These are phyloP conservation scores for Stentor coeruleus DNA, from an alignment of 73 alveolate species.

Conservation along the genomic window DNA sequence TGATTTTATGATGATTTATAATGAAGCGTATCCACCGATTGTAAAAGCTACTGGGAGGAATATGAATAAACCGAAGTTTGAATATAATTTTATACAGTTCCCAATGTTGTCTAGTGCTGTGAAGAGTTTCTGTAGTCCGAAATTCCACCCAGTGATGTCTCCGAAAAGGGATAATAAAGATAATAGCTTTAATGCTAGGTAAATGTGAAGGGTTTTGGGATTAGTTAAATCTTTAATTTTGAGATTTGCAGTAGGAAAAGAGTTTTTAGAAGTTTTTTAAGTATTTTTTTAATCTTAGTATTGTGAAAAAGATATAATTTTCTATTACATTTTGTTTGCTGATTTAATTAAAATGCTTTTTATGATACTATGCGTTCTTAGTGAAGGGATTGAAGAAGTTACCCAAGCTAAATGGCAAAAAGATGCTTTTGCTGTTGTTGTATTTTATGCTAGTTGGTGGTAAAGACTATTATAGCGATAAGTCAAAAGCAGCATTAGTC, in stretches of 20 bases:
- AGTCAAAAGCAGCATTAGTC: background rate
- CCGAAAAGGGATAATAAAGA: background rate
- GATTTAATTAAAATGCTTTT: no score
- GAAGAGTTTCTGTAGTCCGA: background rate
- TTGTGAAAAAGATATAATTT: no score
- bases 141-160: background rate
- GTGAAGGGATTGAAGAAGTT: background rate
- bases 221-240: no score
- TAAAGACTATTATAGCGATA: background rate
- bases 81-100: background rate
- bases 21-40: background rate
- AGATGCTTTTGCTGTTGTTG: background rate
- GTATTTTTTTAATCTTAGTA: no score
- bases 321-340: no score
- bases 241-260: no score
- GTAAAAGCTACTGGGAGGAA: background rate
- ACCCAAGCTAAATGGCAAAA: background rate
- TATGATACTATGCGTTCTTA: background rate
- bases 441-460: conserved; percentile 15
- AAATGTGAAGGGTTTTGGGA: no score
- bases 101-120: background rate
- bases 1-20: background rate
- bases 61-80: background rate
- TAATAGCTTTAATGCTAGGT: background rate
- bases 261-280: no score